These are phyloP conservation scores for Podospora anserina DNA, from an alignment of 495 filamentous ascomycete genomes.

Conservation along the genomic window DNA sequence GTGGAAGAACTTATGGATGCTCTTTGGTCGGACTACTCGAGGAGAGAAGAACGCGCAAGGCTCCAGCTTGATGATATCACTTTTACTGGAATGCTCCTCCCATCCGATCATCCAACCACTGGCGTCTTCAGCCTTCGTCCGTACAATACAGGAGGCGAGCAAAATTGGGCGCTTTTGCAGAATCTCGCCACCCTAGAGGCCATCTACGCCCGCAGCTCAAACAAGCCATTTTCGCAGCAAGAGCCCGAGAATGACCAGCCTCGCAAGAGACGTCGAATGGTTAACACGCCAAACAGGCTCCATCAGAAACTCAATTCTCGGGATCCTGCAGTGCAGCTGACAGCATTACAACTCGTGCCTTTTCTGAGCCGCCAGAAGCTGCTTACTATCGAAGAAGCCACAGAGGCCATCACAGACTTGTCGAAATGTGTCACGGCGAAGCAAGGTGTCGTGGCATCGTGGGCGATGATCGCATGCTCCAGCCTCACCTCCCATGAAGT, in stretches of 20 bases:
- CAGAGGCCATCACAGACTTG: slow-evolving; percentile 36
- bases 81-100: slow-evolving; percentile 46
- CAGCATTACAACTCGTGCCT: slow-evolving; percentile 73
- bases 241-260: slow-evolving; percentile 41
- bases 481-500: slow-evolving; percentile 22
- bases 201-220: slow-evolving; percentile 37
- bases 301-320: slow-evolving; percentile 57
- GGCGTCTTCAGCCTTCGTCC: slow-evolving; percentile 48
- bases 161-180: slow-evolving; percentile 53
- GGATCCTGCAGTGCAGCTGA: slow-evolving; percentile 55
- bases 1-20: slow-evolving; percentile 56
- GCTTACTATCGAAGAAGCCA: slow-evolving; percentile 39
- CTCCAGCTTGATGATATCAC: slow-evolving; percentile 71
- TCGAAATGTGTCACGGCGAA: slow-evolving; percentile 37
- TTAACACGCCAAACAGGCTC: slow-evolving; percentile 57
- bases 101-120: slow-evolving; percentile 33
- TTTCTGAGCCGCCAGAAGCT: slow-evolving; percentile 57
- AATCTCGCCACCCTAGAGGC: slow-evolving; percentile 49
- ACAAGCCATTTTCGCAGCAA: slow-evolving; percentile 22
- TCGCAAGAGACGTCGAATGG: slow-evolving; percentile 62
- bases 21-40: slow-evolving; percentile 69
- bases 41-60: slow-evolving; percentile 65
- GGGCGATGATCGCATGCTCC: slow-evolving; percentile 60
- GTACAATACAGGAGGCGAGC: slow-evolving; percentile 46
- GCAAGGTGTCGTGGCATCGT: slow-evolving; percentile 39